Conservation (phyloP, 129 eudicot species). For the Centella asiatica region DNA sequence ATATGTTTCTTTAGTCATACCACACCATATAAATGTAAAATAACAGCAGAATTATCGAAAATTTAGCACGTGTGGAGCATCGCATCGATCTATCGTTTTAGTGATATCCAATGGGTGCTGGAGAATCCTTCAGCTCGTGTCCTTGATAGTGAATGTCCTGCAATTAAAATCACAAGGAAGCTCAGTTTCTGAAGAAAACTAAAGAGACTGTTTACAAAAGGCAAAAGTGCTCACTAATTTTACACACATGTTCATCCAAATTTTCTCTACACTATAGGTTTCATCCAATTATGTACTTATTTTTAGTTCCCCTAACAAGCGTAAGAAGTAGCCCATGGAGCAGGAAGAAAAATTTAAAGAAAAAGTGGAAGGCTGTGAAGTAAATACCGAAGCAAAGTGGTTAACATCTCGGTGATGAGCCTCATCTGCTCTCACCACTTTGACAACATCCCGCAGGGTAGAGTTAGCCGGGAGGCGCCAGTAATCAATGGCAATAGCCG, state of each 20-base stretch:
- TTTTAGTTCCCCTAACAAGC: no score
- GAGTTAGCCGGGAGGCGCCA: constrained; percentile 77
- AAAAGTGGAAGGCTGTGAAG: background rate
- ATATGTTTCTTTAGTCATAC: no score
- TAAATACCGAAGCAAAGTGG: constrained; percentile 85
- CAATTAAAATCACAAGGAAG: constrained; percentile 11
- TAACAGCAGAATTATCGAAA: no score
- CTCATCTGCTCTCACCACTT: constrained; percentile 92
- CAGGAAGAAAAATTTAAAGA: background rate
- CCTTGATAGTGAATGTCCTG: constrained; percentile 93
- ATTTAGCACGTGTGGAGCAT: no score
- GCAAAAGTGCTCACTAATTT: no score
- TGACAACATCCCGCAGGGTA: constrained; percentile 84
- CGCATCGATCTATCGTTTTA: constrained; percentile 6
- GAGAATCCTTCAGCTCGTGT: constrained; percentile 70
- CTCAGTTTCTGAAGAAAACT: no score
- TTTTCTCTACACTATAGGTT: no score
- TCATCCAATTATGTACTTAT: no score
- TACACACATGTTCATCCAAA: no score
- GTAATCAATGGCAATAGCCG: constrained; percentile 94
- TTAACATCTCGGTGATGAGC: constrained; percentile 99
- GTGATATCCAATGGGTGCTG: constrained; percentile 94
- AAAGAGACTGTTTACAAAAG: no score
- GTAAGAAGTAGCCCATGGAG: no score
- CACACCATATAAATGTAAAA: no score